Evolutionary conservation across 2,329 filamentous ascomycete species (phyloP), one percentile per base, ranked within the genome.

Genomic region (Thermoascus crustaceus): DNA sequence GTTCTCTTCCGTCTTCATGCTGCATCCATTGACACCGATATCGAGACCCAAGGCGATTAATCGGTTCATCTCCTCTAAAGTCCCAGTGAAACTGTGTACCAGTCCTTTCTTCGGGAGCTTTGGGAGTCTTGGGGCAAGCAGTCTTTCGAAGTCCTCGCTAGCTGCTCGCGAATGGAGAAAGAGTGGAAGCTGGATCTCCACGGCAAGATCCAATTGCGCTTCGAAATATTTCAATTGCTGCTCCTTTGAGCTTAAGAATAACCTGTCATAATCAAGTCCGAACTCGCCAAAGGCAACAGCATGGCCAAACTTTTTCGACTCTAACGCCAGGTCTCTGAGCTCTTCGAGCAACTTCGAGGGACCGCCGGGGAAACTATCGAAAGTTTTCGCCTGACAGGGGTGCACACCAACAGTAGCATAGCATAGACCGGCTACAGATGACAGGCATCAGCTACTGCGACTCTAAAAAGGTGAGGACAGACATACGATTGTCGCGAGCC

Each of bases 21-120:
- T 93, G 61, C 91, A 98, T 4, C 91, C 91, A 55, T 98, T 98
- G 41, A 95, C 77, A n/a, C 91, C 89, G 41, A 98, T 80, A 61
- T 94, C 82, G 35, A 95, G 75, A 0, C 88, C 89, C 30, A 93
- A 60, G 2, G 77, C 78, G 49, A 93, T 78, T 37, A 96, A 66
- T 45, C 85, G 76, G 37, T 73, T 66, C 82, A 94, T 89, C 63
- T 94, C 91, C 37, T 82, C 84, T 9, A 78, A 61, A 0, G 85
- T 86, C 3, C 91, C 91, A 0, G 91, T 98, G 53, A 98, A 98
- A 54, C 82, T 89, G 64, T 98, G 91, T 35, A 98, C 91, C 10
- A 96, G 77, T 9, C 85, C 91, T 11, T 80, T 76, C 49, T 75
- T 82, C 14, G 82, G 78, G 9, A 95, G 66, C 38, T 69, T 68